Evolutionary conservation across 345 rosid genomes (phyloP).

Genomic region (Durio zibethinus): DNA sequence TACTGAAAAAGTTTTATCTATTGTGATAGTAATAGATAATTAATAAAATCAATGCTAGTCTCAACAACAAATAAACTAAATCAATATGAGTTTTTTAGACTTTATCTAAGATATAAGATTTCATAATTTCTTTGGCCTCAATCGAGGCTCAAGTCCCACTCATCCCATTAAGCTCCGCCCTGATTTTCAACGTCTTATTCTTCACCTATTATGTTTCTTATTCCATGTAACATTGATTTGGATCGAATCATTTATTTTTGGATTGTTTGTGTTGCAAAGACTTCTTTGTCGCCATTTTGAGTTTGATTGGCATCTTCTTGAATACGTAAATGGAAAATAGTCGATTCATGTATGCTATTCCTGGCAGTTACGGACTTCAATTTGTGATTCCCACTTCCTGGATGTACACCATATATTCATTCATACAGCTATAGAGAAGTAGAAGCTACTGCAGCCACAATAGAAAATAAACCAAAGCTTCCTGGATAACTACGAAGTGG

Average conservation of each 20-base stretch:
- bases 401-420: neutral
- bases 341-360: conserved; percentile 7
- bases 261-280: conserved; percentile 45
- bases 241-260: neutral
- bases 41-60: no score
- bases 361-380: neutral
- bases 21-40: no score
- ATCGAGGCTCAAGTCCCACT: no score
- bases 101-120: no score
- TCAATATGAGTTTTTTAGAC: no score
- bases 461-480: neutral
- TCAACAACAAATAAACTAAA: no score
- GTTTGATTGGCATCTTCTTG: conserved; percentile 49
- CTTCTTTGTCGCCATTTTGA: conserved; percentile 67
- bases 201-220: neutral
- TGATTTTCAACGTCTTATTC: no score
- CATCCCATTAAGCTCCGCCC: no score
- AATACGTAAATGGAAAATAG: conserved; percentile 46
- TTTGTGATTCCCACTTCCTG: neutral
- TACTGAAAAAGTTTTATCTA: no score
- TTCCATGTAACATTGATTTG: neutral
- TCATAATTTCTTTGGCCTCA: no score
- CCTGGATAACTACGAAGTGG: neutral
- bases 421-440: no score
- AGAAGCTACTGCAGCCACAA: neutral